Conservation (phyloP, 768 basidiomycete genomes). For the Suillus subaureus region DNA sequence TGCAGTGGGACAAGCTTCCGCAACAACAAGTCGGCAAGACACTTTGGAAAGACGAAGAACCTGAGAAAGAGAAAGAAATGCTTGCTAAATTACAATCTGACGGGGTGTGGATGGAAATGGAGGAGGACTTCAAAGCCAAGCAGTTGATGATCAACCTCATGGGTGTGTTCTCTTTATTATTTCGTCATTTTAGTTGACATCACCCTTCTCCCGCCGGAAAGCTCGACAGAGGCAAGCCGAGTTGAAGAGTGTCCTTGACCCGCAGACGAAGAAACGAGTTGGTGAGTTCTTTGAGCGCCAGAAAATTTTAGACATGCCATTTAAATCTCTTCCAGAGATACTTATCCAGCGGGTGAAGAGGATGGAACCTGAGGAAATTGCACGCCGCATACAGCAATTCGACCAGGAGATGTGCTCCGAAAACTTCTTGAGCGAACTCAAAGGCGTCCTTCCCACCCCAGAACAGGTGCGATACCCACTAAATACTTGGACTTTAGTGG, state of each 20-base stretch:
- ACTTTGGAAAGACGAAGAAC: constrained; percentile 75
- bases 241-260: constrained; percentile 87
- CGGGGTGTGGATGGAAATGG: constrained; percentile 95
- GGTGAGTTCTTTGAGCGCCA: constrained; percentile 54
- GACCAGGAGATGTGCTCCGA: constrained; percentile 87
- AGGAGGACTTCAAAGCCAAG: constrained; percentile 97
- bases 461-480: constrained; percentile 62
- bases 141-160: constrained; percentile 90
- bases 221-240: constrained; percentile 87
- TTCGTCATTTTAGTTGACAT: neutral
- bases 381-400: constrained; percentile 80
- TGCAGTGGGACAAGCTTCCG: constrained; percentile 98
- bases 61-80: constrained; percentile 75
- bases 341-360: constrained; percentile 86
- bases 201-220: constrained; percentile 24
- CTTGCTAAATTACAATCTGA: constrained; percentile 78
- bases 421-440: constrained; percentile 86
- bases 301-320: neutral
- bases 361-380: constrained; percentile 86
- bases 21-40: constrained; percentile 85
- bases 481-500: neutral
- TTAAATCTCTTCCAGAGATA: constrained; percentile 61
- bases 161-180: constrained; percentile 47
- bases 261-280: constrained; percentile 90
- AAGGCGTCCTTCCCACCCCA: constrained; percentile 85